Percentiles rank a stretch among this genome's conserved stretches.
These are phyloP conservation scores for Aquilaria agallochum DNA, from an alignment of 441 rosid genomes.

Conservation along the genomic window DNA sequence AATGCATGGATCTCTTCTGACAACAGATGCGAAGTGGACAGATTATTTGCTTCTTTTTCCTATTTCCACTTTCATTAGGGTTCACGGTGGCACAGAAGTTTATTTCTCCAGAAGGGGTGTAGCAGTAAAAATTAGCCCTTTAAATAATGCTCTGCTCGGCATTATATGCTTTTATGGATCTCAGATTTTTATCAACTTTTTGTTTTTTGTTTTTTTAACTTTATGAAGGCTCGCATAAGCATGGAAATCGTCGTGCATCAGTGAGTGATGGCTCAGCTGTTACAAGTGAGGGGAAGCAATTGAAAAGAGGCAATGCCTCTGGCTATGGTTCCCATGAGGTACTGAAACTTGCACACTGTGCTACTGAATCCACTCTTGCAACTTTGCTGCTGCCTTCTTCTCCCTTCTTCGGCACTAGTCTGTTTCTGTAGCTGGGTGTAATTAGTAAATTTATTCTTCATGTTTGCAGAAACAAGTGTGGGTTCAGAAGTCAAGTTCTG, in stretches of 20 bases:
- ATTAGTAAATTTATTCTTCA: background rate
- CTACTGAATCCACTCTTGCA: constrained; percentile 1
- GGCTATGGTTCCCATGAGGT: constrained; percentile 67
- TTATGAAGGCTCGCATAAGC: constrained; percentile 53
- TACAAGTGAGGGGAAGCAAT: constrained; percentile 45
- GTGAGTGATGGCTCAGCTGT: constrained; percentile 41
- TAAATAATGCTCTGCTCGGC: constrained; percentile 40
- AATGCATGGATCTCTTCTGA: no score
- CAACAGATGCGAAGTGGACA: no score
- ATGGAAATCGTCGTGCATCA: constrained; percentile 46
- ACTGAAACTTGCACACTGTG: constrained; percentile 12
- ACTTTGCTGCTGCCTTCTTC: background rate
- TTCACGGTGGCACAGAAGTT: constrained; percentile 26
- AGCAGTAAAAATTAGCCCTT: constrained; percentile 27
- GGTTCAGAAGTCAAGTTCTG: constrained; percentile 75
- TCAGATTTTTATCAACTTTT: background rate
- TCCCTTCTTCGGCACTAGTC: no score
- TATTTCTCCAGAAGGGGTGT: constrained; percentile 25
- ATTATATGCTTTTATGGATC: background rate
- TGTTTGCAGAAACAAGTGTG: constrained; percentile 70
- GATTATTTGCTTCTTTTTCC: background rate
- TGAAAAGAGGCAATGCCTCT: constrained; percentile 56
- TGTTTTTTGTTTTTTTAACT: constrained; percentile 1
- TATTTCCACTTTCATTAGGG: constrained; percentile 21
- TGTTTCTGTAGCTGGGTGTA: background rate